A percentile compares a stretch with the other conserved stretches of the same genome.
These are phyloP conservation scores for Rickenella mellea DNA, from an alignment of 768 basidiomycete genomes.

Conservation along the genomic window DNA sequence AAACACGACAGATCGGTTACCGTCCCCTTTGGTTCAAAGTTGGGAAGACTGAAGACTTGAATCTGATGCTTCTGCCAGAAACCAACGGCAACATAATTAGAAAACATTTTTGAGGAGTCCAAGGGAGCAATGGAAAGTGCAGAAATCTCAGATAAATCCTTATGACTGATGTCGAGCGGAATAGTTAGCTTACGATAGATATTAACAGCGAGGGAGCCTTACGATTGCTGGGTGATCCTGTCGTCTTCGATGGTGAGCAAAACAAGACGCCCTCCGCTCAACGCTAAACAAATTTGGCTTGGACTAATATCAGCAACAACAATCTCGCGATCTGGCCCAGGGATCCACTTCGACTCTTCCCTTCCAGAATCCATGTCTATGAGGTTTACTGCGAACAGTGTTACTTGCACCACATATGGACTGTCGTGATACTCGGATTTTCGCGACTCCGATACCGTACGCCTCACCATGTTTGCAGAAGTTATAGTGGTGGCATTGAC, in stretches of 20 bases:
- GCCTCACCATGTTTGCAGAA: constrained; percentile 43
- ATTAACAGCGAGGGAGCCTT: not conserved
- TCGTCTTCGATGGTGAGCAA: constrained; percentile 37
- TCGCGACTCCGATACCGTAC: no score
- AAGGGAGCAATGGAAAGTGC: constrained; percentile 57
- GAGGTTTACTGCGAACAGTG: constrained; percentile 42
- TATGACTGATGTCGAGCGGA: not conserved
- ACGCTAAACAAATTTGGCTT: constrained; percentile 55
- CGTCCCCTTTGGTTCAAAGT: constrained; percentile 8
- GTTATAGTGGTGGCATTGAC: constrained; percentile 49
- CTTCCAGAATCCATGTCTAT: constrained; percentile 35
- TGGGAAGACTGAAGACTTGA: constrained; percentile 42
- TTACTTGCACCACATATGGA: constrained; percentile 62
- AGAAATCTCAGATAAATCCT: constrained; percentile 44
- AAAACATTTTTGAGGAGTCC: constrained; percentile 34
- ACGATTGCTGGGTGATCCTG: not conserved
- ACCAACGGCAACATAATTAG: constrained; percentile 48
- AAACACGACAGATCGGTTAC: constrained; percentile 30
- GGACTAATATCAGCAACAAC: constrained; percentile 63
- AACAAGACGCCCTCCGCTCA: constrained; percentile 43
- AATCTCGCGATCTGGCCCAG: constrained; percentile 29
- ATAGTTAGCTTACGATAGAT: not conserved
- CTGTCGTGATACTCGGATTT: constrained; percentile 12
- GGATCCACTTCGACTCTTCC: constrained; percentile 24
- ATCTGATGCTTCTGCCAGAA: constrained; percentile 66